These are phyloP conservation scores for Leucoagaricus sp. DNA, from an alignment of 1,284 basidiomycete species.

Conservation along the genomic window DNA sequence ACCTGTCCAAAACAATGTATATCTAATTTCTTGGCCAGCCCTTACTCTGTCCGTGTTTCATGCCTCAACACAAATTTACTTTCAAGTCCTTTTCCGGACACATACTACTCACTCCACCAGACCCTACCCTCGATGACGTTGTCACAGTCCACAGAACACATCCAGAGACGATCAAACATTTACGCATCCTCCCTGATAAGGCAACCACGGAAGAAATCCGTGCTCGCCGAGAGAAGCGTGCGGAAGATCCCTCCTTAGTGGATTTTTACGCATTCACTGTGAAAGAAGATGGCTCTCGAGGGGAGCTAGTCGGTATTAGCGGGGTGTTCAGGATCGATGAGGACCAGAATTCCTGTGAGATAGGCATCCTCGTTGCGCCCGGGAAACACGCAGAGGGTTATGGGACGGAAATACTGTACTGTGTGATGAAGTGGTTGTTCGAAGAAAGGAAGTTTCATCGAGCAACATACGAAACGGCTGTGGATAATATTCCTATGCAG, in stretches of 20 bases:
- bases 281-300: neutral
- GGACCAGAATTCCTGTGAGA: constrained; percentile 35
- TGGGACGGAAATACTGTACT: constrained; percentile 44
- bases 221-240: constrained; percentile 34
- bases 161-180: constrained; percentile 36
- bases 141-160: constrained; percentile 37
- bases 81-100: constrained; percentile 41
- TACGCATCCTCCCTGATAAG: constrained; percentile 38
- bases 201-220: constrained; percentile 36
- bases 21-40: no score
- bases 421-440: constrained; percentile 39
- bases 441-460: constrained; percentile 42
- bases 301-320: constrained; percentile 21
- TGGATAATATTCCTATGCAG: constrained; percentile 43
- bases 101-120: constrained; percentile 37
- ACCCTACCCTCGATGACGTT: constrained; percentile 35
- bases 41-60: neutral
- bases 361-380: constrained; percentile 42
- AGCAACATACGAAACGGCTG: constrained; percentile 40
- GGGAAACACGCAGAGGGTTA: constrained; percentile 37
- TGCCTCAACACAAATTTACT: constrained; percentile 28
- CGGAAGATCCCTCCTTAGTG: constrained; percentile 31
- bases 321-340: constrained; percentile 41
- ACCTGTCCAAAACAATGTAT: no score
- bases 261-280: constrained; percentile 38